These are phyloP conservation scores for Pythium guiyangense DNA, from an alignment of 352 stramenopile species.

Conservation along the genomic window DNA sequence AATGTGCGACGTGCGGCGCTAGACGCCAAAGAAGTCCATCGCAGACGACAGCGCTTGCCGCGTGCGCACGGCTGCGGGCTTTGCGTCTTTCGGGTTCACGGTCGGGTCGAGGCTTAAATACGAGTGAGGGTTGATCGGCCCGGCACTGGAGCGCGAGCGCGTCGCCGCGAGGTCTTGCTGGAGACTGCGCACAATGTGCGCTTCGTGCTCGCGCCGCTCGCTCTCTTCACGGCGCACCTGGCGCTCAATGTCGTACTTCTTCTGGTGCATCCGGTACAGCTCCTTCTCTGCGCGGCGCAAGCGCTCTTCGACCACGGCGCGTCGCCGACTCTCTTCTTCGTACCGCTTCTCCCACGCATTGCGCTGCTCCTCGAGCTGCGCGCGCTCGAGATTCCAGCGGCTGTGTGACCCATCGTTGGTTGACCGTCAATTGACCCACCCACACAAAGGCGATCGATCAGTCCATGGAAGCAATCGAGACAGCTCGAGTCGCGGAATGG, in stretches of 20 bases:
- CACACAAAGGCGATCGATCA: background rate
- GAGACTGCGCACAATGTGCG: constrained; percentile 77
- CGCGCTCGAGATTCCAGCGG: constrained; percentile 66
- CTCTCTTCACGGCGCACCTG: constrained; percentile 76
- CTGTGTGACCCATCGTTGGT: too few relatives aligned
- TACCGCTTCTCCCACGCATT: constrained; percentile 67
- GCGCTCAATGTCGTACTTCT: constrained; percentile 89
- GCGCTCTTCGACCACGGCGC: constrained; percentile 70
- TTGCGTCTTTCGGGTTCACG: constrained; percentile 77
- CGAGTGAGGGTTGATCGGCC: constrained; percentile 5
- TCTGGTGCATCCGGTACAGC: constrained; percentile 88
- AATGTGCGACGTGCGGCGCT: constrained; percentile 12
- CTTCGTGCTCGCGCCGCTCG: constrained; percentile 85
- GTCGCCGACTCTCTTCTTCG: constrained; percentile 69
- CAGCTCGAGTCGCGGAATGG: too few relatives aligned
- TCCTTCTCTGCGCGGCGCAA: constrained; percentile 82
- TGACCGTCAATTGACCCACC: background rate
- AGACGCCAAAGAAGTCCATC: constrained; percentile 86
- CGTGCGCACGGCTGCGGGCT: constrained; percentile 69
- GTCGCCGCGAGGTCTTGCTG: constrained; percentile 29
- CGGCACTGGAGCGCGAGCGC: constrained; percentile 26
- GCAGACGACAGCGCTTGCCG: constrained; percentile 74
- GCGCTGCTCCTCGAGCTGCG: constrained; percentile 52
- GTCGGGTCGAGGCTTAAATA: constrained; percentile 63
- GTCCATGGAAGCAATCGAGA: background rate